Percentiles rank a stretch among this genome's conserved stretches.
phyloP scores from a whole-genome alignment of 371 early-diverging fungal species.

The Nematocida displodere region DNA sequence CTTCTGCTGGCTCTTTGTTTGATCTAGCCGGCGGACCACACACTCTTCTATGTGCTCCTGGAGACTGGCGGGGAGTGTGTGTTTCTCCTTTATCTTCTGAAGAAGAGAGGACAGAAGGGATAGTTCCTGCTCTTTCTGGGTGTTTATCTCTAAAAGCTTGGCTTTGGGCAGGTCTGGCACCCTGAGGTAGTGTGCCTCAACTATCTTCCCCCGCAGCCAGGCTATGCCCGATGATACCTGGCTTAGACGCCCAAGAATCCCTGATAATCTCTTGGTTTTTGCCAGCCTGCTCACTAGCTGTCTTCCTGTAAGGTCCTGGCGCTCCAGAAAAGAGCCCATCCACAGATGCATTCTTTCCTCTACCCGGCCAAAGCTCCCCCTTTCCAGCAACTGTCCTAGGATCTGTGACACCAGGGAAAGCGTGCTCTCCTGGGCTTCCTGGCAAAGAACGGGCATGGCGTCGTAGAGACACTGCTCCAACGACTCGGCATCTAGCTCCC shows the following conservation, averaged over 20 bases:
- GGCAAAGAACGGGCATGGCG: conserved; percentile 25
- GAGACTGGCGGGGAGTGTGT: background rate
- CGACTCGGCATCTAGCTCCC: background rate
- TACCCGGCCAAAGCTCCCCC: background rate
- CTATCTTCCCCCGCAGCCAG: background rate
- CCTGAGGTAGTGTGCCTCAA: background rate
- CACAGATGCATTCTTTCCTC: conserved; percentile 3
- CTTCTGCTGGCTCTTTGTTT: background rate
- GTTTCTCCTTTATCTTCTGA: background rate
- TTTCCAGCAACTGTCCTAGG: conserved; percentile 8
- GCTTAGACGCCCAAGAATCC: background rate
- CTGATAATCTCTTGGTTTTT: background rate
- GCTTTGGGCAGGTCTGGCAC: background rate
- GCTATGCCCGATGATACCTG: background rate
- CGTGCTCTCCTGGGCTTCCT: conserved; percentile 7
- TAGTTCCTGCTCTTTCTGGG: background rate
- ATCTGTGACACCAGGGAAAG: background rate
- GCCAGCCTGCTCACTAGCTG: background rate
- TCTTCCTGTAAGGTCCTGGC: conserved; percentile 8
- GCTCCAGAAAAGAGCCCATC: conserved; percentile 10
- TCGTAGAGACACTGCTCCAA: conserved; percentile 47
- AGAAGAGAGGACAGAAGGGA: background rate
- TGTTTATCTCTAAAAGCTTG: background rate
- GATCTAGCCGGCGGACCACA: background rate
- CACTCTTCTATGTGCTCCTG: background rate